Conservation (phyloP, 177 flowering plant species). For the Vitis hybrid region DNA sequence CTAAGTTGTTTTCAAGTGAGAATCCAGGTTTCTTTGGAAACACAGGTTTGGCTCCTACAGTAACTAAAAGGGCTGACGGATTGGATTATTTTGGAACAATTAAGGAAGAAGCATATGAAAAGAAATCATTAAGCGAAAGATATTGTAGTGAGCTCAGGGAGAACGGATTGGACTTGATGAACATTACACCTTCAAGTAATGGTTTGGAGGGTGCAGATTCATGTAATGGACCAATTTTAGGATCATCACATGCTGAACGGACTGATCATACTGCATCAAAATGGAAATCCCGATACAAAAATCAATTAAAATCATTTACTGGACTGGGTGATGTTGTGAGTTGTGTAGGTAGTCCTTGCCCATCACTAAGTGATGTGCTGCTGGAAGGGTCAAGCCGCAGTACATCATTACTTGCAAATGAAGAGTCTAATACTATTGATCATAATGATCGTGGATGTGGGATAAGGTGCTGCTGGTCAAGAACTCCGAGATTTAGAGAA, state of each 20-base stretch:
- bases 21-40: constrained; percentile 17
- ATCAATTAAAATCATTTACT: constrained; percentile 28
- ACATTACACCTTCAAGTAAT: constrained; percentile 27
- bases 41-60: constrained; percentile 10
- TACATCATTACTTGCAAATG: constrained; percentile 39
- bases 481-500: constrained; percentile 59
- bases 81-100: constrained; percentile 17
- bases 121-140: constrained; percentile 27
- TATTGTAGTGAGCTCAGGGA: constrained; percentile 20
- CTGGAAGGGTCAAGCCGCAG: constrained; percentile 40
- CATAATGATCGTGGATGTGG: constrained; percentile 54
- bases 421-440: constrained; percentile 36
- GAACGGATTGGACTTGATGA: constrained; percentile 31
- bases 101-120: constrained; percentile 17
- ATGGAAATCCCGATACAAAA: constrained; percentile 23
- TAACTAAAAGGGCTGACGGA: constrained; percentile 22
- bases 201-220: constrained; percentile 45
- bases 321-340: constrained; percentile 41
- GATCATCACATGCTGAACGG: constrained; percentile 23
- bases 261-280: constrained; percentile 18
- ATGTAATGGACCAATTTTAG: constrained; percentile 31
- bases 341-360: constrained; percentile 48
- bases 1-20: constrained; percentile 17
- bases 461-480: constrained; percentile 76
- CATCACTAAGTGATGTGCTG: constrained; percentile 33